These are phyloP conservation scores for Mollisiaceae sp. DNA, from an alignment of 2,329 filamentous ascomycete genomes.

Conservation along the genomic window DNA sequence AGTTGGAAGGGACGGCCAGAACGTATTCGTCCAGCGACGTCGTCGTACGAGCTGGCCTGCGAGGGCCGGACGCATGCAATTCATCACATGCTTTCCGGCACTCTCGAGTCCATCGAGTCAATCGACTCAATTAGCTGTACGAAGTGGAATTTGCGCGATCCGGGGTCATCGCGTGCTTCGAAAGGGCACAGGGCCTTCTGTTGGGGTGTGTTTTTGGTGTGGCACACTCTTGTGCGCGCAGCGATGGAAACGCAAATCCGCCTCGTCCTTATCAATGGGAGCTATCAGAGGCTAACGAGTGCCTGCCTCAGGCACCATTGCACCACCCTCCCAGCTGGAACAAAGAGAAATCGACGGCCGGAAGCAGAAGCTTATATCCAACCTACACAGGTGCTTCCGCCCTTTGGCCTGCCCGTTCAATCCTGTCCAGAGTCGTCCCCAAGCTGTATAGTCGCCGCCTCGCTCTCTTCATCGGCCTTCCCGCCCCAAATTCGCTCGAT, in stretches of 20 bases:
- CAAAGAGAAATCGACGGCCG: neutral
- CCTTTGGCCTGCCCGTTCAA: neutral
- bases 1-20: neutral
- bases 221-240: neutral
- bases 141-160: neutral
- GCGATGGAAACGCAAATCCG: neutral
- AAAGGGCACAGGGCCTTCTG: neutral
- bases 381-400: neutral
- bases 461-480: conserved; percentile 3
- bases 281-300: neutral
- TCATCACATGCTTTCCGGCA: conserved; percentile 3
- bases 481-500: neutral
- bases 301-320: neutral
- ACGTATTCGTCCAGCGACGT: neutral
- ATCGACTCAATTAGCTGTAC: neutral
- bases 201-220: conserved; percentile 4
- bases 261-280: neutral
- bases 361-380: neutral
- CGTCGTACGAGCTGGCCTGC: neutral
- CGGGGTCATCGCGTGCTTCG: conserved; percentile 5
- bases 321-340: neutral
- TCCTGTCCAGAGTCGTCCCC: neutral
- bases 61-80: neutral
- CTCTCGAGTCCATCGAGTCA: neutral
- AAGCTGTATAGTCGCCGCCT: conserved; percentile 9